Base-by-base conservation (phyloP, 2,329 filamentous ascomycete species). In the Phialophora verrucosa region DNA sequence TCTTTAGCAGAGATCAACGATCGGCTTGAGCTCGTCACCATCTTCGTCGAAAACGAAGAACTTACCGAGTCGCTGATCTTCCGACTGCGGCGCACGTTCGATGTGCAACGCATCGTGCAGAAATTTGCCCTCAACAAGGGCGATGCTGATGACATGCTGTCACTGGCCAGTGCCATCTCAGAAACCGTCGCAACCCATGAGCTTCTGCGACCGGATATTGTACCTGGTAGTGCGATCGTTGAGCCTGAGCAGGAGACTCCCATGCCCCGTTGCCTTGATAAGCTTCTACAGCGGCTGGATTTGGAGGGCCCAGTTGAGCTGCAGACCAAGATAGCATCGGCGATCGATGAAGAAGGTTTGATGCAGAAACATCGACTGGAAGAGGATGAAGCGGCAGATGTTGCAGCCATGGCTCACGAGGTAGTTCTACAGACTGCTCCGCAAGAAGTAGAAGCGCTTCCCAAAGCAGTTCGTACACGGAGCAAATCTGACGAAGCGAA, bases 271-370 rank as follows among this genome's bases (percentile, higher is more conserved):
- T 55, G 53, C 17, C 79, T 68, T 71, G 77, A 58, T 71, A 76
- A 49, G 25, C 76, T 91, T 64, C 75, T 84, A 2, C 77, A 76
- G 23, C 86, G 90, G 6, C 87, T 95, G 51, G 83, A 87, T 62
- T 82, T 97, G 23, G 82, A 85, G 12, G 86, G 87, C 2, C 91
- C 93, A 0, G 79, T 82, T 11, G 83, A 85, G 50, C 85, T 98
- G 4, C 91, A 93, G 1, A 79, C 82, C 25, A 85, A 85, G 25
- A 97, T 99, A 65, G 80, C 85, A 58, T 82, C 85, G 2, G 89
- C 94, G 3, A 96, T 99, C 65, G 95, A 99, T 73, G 95, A 98
- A 78, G 93, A 97, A 69, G 92, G 93, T 0, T 81, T 98, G n/a
- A 83, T 88, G 17, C 88, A 91, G 71, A 89, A 91, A 73, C 93